Evolutionary conservation across 2,329 filamentous ascomycete species (phyloP).

Genomic region (Paecilomyces sp.): DNA sequence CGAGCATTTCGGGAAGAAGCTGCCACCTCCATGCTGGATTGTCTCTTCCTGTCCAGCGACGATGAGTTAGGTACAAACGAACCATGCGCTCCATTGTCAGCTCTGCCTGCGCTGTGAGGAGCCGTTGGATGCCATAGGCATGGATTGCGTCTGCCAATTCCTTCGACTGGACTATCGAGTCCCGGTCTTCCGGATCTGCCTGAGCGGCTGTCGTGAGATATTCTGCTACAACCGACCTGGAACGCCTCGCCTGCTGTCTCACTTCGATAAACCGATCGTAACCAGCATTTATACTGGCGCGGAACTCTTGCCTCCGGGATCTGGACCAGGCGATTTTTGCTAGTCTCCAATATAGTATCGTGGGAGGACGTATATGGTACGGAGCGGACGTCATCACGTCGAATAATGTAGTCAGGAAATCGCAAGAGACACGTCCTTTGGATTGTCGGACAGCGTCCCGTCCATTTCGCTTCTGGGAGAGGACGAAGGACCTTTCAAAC

Average conservation of each 20-base stretch:
- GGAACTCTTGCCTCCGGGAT: constrained; percentile 13
- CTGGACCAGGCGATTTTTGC: constrained; percentile 20
- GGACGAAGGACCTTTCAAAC: constrained; percentile 59
- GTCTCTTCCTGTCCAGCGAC: constrained; percentile 11
- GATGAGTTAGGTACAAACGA: constrained; percentile 13
- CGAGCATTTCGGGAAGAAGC: constrained; percentile 37
- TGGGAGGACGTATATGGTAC: constrained; percentile 50
- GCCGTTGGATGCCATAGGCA: constrained; percentile 23
- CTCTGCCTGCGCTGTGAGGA: constrained; percentile 22
- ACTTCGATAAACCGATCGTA: constrained; percentile 23
- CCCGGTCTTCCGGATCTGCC: background rate
- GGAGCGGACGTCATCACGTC: constrained; percentile 52
- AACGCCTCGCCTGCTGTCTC: constrained; percentile 16
- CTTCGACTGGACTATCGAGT: constrained; percentile 13
- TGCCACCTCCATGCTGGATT: constrained; percentile 23
- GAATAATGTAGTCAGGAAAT: constrained; percentile 50
- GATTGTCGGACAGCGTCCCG: constrained; percentile 16
- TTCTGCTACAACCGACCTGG: constrained; percentile 16
- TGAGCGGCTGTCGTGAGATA: constrained; percentile 11
- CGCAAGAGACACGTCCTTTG: constrained; percentile 28
- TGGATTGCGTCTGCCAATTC: constrained; percentile 22
- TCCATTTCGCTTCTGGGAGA: constrained; percentile 38
- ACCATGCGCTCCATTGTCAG: constrained; percentile 15
- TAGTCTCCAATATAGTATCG: constrained; percentile 46
- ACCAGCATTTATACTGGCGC: constrained; percentile 19